Percentiles rank a stretch among this genome's conserved stretches.
Conservation (phyloP, 768 basidiomycete genomes). For the Auricularia auricula-judae region DNA sequence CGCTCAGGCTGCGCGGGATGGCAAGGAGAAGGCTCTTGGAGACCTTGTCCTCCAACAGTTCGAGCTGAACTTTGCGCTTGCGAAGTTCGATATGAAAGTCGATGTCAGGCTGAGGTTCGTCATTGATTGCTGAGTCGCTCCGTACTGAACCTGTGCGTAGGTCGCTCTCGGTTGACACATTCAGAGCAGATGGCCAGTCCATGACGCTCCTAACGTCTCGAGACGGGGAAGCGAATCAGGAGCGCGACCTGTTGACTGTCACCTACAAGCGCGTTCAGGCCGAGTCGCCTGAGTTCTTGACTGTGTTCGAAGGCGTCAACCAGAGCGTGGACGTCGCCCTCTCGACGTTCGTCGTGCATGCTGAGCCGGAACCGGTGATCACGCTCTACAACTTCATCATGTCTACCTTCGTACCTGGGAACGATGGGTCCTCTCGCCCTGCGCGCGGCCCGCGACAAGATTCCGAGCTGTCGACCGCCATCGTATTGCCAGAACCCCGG, state of each 20-base stretch:
- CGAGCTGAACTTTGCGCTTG: constrained; percentile 56
- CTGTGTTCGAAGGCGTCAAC: constrained; percentile 72
- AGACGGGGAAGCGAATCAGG: constrained; percentile 26
- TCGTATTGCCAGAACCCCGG: constrained; percentile 1
- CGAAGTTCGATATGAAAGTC: constrained; percentile 81
- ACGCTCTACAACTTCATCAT: constrained; percentile 94
- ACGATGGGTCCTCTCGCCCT: background rate
- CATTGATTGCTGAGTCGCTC: background rate
- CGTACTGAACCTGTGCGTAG: constrained; percentile 23
- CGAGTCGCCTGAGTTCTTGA: constrained; percentile 75
- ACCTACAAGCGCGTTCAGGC: constrained; percentile 71
- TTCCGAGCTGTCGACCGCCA: background rate
- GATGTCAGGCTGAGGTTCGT: constrained; percentile 66
- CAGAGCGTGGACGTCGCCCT: constrained; percentile 80
- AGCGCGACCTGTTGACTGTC: constrained; percentile 64
- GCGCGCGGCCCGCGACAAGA: background rate
- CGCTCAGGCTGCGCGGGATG: constrained; percentile 53
- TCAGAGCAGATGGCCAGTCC: constrained; percentile 41
- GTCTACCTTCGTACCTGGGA: constrained; percentile 75
- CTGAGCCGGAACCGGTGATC: constrained; percentile 83
- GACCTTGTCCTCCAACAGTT: constrained; percentile 73
- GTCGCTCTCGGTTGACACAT: constrained; percentile 65
- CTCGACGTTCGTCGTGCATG: constrained; percentile 82
- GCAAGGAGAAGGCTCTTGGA: constrained; percentile 63
- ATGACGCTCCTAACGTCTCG: constrained; percentile 59